Base-by-base conservation (phyloP, 169 alveolate genomes). In the Besnoitia besnoiti region DNA sequence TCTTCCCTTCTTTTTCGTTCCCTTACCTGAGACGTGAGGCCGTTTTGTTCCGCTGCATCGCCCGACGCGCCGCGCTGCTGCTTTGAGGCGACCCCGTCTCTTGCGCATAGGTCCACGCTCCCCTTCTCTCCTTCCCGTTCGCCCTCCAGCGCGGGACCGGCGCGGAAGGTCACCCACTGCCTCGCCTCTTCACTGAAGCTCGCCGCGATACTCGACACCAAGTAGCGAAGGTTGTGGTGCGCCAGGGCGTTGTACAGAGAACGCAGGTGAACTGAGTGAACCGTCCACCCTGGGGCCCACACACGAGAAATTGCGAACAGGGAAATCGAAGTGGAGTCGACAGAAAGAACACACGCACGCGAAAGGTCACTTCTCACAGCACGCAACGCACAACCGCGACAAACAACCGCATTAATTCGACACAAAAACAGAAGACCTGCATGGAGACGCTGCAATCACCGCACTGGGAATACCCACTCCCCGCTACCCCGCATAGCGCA, bases 261-360 rank as follows among this genome's bases (percentile, higher is more conserved):
- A 42, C 92, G 76, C 75, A 91, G 50, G 59, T 91, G 94, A 47
- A 91, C 94, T 0, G 94, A 91, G 67, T 91, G 94, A n/a, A 91
- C 94, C 7, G 92, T 85, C 94, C 94, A 91, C 35, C 94, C 94
- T 91, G 91, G n/a, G n/a, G n/a, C n/a, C n/a, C n/a, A n/a, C n/a
- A n/a, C n/a, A 14, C 24, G 93, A 39, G 42, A 50, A 73, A 49
- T 46, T 19, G 19, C 30, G 30, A 50, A 10, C 62, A 50, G 62
- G 62, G 10, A 50, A 19, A 50, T 10, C 62, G 19, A 19, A 10
- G 19, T 19, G 30, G 62, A n/a, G n/a, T n/a, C n/a, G n/a, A n/a
- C 37, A 40, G 87, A 37, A 39, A 77, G 10, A 40, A 76, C 85
- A 37, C 4, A 76, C 49, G 33, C 49, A 33, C 85, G 19, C 4